Evolutionary conservation across 306 rosid genomes (phyloP), one percentile per base, ranked within the genome.

Genomic region (Vigna unguiculata): DNA sequence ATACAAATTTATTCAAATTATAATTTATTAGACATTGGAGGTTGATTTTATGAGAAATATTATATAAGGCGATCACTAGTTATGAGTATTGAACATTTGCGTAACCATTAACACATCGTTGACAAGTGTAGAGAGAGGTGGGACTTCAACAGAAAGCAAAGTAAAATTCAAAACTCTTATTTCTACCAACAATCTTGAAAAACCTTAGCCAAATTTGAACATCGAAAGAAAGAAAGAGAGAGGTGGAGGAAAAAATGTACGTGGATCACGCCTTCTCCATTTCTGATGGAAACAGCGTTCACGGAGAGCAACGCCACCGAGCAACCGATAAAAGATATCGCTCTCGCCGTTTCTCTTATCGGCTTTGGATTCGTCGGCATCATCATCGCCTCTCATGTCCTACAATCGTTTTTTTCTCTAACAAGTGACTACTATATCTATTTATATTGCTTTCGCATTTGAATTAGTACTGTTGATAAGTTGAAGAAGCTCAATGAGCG

Each of bases 221-320:
- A 52, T 4, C 1, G 1, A 40, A 52, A 5, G 36, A 3, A 75
- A 15, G 46, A 41, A 9, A 41, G 48, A 43, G 46, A 17, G 6
- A 17, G 11, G n/a, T 11, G n/a, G 19, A 63, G 10, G n/a, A n/a
- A 91, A 43, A 89, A 91, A 96, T 96, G 69, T 92, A 95, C 47
- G 97, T 95, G 14, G 99, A 95, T 83, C 97, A 92, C 79, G 96
- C 99, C 0, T 95, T 95, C 80, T 95, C 99, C 51, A 95, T 95
- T 19, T 84, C 97, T 0, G 99, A 95, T 95, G 93, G 97, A 80
- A 57, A 55, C 89, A 11, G 86, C 97, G 0, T 92, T 89, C 83
- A 71, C 89, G 6, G 89, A 90, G 69, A 90, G 84, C 83, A 87
- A 91, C 78, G 83, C 82, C 81, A 87, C 91, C 78, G 83, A 61